These are phyloP conservation scores for Heterococcus sp. DNA, from an alignment of 108 stramenopile genomes.

Conservation along the genomic window DNA sequence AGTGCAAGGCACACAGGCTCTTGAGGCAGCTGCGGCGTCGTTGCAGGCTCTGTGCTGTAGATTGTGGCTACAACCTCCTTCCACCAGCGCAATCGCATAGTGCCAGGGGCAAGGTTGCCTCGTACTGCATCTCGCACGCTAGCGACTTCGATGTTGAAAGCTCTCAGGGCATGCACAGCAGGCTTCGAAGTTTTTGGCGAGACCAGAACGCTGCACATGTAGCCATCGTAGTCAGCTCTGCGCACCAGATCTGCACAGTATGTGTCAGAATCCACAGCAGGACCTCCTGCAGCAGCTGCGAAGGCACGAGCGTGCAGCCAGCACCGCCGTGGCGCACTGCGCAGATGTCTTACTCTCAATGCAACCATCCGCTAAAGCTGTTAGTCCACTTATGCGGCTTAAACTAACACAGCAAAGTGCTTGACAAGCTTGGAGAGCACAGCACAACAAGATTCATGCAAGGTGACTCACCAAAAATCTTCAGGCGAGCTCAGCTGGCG, in stretches of 20 bases:
- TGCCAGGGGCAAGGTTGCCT: conserved; percentile 29
- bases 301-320: too few relatives aligned
- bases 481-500: too few relatives aligned
- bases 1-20: conserved; percentile 41
- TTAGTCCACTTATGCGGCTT: too few relatives aligned
- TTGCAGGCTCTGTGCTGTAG: background rate
- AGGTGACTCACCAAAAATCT: too few relatives aligned
- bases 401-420: too few relatives aligned
- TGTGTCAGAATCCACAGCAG: background rate
- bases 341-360: too few relatives aligned
- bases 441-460: too few relatives aligned
- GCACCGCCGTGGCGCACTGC: too few relatives aligned
- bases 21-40: conserved; percentile 23
- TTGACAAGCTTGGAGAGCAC: too few relatives aligned
- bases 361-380: too few relatives aligned
- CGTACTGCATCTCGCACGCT: conserved; percentile 42
- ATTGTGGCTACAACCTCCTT: conserved; percentile 29
- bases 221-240: conserved; percentile 36
- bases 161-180: conserved; percentile 34
- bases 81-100: conserved; percentile 53
- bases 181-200: conserved; percentile 10
- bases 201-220: conserved; percentile 23
- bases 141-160: conserved; percentile 55
- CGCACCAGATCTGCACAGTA: conserved; percentile 23
- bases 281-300: too few relatives aligned